Evolutionary conservation across 2,329 filamentous ascomycete species (phyloP).

Genomic region (Colletotrichum agaves): DNA sequence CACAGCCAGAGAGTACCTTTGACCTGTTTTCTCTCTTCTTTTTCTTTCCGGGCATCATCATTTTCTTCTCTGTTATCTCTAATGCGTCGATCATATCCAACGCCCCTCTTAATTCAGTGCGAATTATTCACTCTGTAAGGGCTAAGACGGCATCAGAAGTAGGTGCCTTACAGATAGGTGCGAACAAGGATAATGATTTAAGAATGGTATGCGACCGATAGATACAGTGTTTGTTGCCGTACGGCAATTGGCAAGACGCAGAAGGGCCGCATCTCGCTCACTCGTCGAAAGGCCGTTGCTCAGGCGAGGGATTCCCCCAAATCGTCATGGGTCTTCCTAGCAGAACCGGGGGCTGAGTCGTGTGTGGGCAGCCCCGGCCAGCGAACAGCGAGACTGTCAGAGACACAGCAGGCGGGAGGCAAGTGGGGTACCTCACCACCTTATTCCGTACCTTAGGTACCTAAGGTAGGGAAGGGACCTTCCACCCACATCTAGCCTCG

Average conservation of each 20-base stretch:
- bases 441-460: constrained; percentile 1
- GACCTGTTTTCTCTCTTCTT: neutral
- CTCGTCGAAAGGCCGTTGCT: constrained; percentile 30
- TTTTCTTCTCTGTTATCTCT: constrained; percentile 8
- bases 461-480: too few relatives aligned
- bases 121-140: neutral
- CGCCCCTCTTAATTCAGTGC: neutral
- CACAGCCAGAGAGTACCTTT: constrained; percentile 13
- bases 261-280: neutral
- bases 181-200: constrained; percentile 32
- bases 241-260: constrained; percentile 24
- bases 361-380: constrained; percentile 19
- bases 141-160: constrained; percentile 19
- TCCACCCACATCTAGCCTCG: too few relatives aligned
- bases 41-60: neutral
- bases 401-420: neutral
- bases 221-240: neutral
- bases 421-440: neutral
- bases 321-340: constrained; percentile 32
- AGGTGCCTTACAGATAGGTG: constrained; percentile 19
- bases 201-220: neutral
- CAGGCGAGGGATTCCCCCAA: constrained; percentile 27
- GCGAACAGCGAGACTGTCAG: neutral
- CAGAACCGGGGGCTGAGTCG: constrained; percentile 34
- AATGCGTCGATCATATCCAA: constrained; percentile 29